These are phyloP conservation scores for Leccinum longicurvipes DNA, from an alignment of 768 basidiomycete species.

Conservation along the genomic window DNA sequence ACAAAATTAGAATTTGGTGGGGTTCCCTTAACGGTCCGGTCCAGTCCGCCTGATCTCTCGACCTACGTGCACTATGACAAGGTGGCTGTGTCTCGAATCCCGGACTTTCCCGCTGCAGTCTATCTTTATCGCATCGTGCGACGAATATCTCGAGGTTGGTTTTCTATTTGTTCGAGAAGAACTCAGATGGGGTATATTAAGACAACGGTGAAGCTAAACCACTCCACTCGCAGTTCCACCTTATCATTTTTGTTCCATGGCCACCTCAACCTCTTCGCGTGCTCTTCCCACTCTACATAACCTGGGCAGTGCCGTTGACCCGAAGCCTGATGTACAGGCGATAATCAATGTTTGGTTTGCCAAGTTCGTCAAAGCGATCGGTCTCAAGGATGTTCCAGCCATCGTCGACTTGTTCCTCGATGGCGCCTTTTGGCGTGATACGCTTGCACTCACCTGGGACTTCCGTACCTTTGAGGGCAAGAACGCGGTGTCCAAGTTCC, in stretches of 20 bases:
- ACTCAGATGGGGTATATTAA: not conserved
- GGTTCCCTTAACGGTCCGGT: too few relatives aligned
- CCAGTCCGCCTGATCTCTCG: too few relatives aligned
- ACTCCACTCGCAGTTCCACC: not conserved
- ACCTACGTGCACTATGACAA: too few relatives aligned
- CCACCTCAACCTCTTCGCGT: not conserved
- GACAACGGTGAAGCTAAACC: not conserved
- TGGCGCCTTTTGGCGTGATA: slow-evolving; percentile 54
- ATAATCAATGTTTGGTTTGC: slow-evolving; percentile 42
- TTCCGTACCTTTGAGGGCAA: slow-evolving; percentile 54
- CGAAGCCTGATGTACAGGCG: slow-evolving; percentile 34
- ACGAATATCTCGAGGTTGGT: too few relatives aligned
- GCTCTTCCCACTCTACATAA: slow-evolving; percentile 24
- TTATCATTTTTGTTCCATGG: slow-evolving; percentile 8
- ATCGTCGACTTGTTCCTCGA: slow-evolving; percentile 34
- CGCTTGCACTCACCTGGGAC: slow-evolving; percentile 62
- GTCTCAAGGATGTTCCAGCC: slow-evolving; percentile 32
- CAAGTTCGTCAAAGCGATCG: slow-evolving; percentile 34
- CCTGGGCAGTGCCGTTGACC: slow-evolving; percentile 24
- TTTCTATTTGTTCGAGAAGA: too few relatives aligned
- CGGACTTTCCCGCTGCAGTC: too few relatives aligned
- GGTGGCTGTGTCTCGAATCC: too few relatives aligned
- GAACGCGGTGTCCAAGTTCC: slow-evolving; percentile 39
- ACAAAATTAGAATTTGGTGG: too few relatives aligned
- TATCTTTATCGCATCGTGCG: too few relatives aligned